These are phyloP conservation scores for Karstenula rhodostoma DNA, from an alignment of 2,329 filamentous ascomycete species.

Conservation along the genomic window DNA sequence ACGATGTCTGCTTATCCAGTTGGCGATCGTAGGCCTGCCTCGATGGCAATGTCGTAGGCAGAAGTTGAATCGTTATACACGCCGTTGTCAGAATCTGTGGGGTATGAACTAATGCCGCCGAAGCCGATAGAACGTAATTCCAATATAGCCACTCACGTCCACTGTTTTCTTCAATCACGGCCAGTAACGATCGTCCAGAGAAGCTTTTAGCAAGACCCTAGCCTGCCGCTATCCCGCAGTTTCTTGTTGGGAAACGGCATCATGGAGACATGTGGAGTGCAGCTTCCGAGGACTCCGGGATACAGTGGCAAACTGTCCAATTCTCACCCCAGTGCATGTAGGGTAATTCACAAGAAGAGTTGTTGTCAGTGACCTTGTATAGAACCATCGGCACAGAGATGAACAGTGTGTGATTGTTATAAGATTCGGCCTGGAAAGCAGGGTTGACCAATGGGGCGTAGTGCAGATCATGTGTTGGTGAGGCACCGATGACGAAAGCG, in stretches of 20 bases:
- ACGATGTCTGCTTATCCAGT: too few relatives aligned
- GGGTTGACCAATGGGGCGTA: neutral
- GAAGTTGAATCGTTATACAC: neutral
- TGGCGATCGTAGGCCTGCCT: neutral
- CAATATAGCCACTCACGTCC: neutral
- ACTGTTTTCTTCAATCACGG: neutral
- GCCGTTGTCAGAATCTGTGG: conserved; percentile 2
- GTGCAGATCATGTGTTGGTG: conserved; percentile 33
- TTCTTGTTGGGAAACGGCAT: conserved; percentile 5
- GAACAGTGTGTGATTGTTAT: neutral
- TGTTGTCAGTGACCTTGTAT: neutral
- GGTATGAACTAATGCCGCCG: neutral
- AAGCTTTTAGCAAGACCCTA: neutral
- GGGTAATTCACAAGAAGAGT: neutral
- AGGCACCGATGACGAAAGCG: conserved; percentile 39
- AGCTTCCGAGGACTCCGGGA: neutral
- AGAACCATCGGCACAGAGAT: neutral
- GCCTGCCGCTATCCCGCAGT: neutral
- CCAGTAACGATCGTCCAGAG: neutral
- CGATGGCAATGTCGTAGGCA: neutral
- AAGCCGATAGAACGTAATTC: neutral
- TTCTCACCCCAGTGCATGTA: too few relatives aligned
- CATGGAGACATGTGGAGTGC: conserved; percentile 10
- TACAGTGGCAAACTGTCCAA: too few relatives aligned
- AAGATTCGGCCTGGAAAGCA: neutral